Evolutionary conservation across 805 yeast species (phyloP), one percentile per base, ranked within the genome.

Genomic region (Pichia sporocuriosa): DNA sequence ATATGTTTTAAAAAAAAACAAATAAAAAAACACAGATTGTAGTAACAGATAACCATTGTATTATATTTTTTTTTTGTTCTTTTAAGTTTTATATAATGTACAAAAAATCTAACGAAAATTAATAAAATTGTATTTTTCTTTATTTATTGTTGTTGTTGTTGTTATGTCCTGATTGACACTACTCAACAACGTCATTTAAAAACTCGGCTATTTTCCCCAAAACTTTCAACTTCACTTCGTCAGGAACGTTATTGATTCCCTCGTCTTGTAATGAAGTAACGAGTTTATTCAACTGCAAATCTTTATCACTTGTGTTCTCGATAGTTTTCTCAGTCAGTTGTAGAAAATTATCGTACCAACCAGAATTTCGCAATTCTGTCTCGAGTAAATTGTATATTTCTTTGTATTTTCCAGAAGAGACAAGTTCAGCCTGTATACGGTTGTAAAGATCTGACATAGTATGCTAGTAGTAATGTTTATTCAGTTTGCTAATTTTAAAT

Each of bases 341-440:
- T 35, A 76, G 69, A 22, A 89, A 79, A 41, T 80, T 71, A 51
- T 86, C 95, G 46, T 76, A 77, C 97, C 97, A 89, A 6, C 96
- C 96, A 1, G 81, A 72, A 55, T 84, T 83, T 39, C 78, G 72
- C 10, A 89, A 70, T 53, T 75, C 76, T 42, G 79, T 70, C 51
- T 77, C 77, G 44, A 89, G 63, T 36, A 72, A 68, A 39, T 74
- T 72, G 37, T 82, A 79, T 42, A 86, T 81, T 69, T 72, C 70
- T 46, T 84, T 90, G 60, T 87, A 87, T 61, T 81, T 84, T 0
- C 96, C 96, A 23, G 86, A 74, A 24, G 79, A 72, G 3, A 86
- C 77, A 29, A 87, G 70, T 53, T 78, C 79, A 44, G 76, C 76
- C 52, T 83, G 86, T 34, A 86, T 81, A 53, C 79, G 77, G 8